Base-by-base conservation (phyloP, 148 eudicot genomes). In the Fagopyrum tataricum region DNA sequence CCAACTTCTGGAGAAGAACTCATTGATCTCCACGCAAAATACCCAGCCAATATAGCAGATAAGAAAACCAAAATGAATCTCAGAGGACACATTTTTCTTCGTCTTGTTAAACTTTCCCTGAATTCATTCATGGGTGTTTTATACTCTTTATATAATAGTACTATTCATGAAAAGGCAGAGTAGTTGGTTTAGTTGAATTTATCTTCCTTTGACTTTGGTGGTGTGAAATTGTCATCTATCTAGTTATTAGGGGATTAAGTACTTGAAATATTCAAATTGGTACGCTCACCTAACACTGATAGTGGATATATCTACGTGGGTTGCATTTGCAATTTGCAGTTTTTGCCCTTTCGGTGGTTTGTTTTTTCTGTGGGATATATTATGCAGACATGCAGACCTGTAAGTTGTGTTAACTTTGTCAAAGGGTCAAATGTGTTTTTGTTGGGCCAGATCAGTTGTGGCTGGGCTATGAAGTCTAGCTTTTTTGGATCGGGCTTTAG, bases 41-140 rank as follows among this genome's bases (percentile, higher is more conserved):
- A 70, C 52, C 72, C 72, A 44, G 72, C 72, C 26, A 70, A 46
- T 31, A 70, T 18, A 70, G 72, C 51, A 20, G 72, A 70, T 31
- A 70, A 70, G 31, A 70, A 70, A 6, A 70, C 72, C 52, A 70
- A 44, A 18, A 70, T 70, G 49, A 70, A 70, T 43, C 72, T 70
- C 72, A 70, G 20, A 20, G 72, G 72, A 70, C 72, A 70, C 72
- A 70, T 70, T 68, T 15, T 70, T 31, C 31, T 58, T n/a, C 64
- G 15, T 20, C 8, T 8, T 10, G 49, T 6, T 46, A 13, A 46
- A 3, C 69, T 64, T 64, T 5, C 37, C 62, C 31, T 23, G 7
- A 40, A 61, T 61, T 61, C 41, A 61, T 61, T 26, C 31, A 4
- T 31, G 67, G 67, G 67, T 11, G 67, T 26, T 21, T 20, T 44